A percentile compares a stretch with the other conserved stretches of the same genome.
These are phyloP conservation scores for Dianthus caryophyllus DNA, from an alignment of 148 eudicot genomes.

Conservation along the genomic window DNA sequence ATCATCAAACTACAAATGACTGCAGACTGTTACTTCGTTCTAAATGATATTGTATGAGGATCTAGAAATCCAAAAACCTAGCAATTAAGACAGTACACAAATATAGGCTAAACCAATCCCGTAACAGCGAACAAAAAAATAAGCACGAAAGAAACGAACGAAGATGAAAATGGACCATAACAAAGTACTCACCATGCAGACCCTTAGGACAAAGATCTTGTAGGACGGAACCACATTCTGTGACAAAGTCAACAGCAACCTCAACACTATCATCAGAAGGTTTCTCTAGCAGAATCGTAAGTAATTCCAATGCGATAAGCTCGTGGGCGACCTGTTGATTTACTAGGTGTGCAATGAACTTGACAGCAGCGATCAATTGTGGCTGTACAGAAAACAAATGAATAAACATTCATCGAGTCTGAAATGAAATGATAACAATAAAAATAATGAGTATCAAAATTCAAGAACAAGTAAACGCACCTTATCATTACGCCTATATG, in stretches of 20 bases:
- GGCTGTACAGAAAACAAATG: slow-evolving; percentile 40
- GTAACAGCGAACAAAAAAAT: too few relatives aligned
- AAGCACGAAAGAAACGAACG: too few relatives aligned
- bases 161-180: not conserved
- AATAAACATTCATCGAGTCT: not conserved
- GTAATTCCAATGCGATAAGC: slow-evolving; percentile 80
- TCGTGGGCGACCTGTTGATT: slow-evolving; percentile 93
- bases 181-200: slow-evolving; percentile 62
- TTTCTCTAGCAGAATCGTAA: slow-evolving; percentile 62
- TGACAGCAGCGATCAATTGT: slow-evolving; percentile 82
- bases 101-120: too few relatives aligned
- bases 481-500: slow-evolving; percentile 86
- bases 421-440: not conserved
- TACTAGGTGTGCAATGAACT: slow-evolving; percentile 86
- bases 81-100: too few relatives aligned
- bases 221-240: slow-evolving; percentile 82
- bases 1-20: too few relatives aligned
- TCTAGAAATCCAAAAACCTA: too few relatives aligned
- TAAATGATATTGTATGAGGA: too few relatives aligned
- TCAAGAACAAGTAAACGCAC: slow-evolving; percentile 23
- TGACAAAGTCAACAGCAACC: slow-evolving; percentile 93
- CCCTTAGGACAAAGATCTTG: slow-evolving; percentile 81
- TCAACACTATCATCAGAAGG: slow-evolving; percentile 97
- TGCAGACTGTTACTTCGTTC: too few relatives aligned
- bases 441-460: not conserved